Base-by-base conservation (phyloP, 1,284 basidiomycete genomes). In the Rhodotorula sp. region DNA sequence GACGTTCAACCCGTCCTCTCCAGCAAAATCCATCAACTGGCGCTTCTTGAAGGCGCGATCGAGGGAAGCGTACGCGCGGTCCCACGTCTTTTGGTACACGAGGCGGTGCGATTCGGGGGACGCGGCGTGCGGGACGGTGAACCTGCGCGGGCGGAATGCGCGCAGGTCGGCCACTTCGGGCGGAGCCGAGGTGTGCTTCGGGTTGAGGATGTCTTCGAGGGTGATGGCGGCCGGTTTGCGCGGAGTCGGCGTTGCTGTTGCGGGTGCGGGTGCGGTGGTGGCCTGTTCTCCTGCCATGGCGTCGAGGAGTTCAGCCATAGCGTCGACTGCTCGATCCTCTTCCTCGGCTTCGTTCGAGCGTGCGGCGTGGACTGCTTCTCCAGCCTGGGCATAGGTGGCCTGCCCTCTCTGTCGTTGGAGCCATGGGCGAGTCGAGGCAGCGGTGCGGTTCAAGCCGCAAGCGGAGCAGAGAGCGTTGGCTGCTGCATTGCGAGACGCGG, bases 241-340 rank as follows among this genome's bases (percentile, higher is more conserved):
- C 8, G 29, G 26, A 8, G 60, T 46, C 21, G 58, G 58, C 34
- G 58, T 21, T 23, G 34, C 5, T 1, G 26, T 5, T 15, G 54
- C 8, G 1, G 54, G 3, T 56, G 63, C 15, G 21, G 46, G 39
- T 0, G 62, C 12, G 6, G 52, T 29, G 1, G n/a, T 43, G 14
- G 26, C 64, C 34, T 34, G 34, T 34, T 77, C 71, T 23, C 78
- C 64, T 52, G 79, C 67, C 20, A 72, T 74, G 56, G 79, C 78
- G 23, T 80, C 77, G 26, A 77, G 70, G 23, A 76, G 77, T 47
- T 71, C 72, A 39, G 75, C 72, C 48, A 51, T n/a, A 3, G 65
- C 65, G 6, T 61, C 54, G n/a, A 26, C 54, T 16, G 54, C 26
- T 26, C 26, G 26, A 14, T 56, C 15, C 26, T 29, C 26, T 8